Evolutionary conservation across 306 rosid species (phyloP).

Genomic region (Sesbania bispinosa): DNA sequence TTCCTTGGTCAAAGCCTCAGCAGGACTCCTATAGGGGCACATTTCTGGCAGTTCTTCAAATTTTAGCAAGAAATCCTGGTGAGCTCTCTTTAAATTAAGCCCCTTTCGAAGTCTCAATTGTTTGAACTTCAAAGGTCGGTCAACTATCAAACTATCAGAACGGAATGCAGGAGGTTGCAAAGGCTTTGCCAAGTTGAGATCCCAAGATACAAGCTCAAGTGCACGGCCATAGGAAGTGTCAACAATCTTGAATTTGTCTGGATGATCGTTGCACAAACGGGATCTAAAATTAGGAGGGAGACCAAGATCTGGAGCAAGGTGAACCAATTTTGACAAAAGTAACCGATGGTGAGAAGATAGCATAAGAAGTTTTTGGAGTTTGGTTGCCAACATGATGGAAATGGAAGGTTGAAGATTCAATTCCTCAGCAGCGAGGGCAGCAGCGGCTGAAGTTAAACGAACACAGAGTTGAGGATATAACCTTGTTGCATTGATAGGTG

Average conservation of each 20-base stretch:
- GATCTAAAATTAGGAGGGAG: slow-evolving; percentile 81
- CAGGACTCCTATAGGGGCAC: slow-evolving; percentile 63
- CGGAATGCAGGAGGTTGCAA: slow-evolving; percentile 39
- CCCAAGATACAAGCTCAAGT: slow-evolving; percentile 88
- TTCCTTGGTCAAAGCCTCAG: slow-evolving; percentile 41
- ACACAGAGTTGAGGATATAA: slow-evolving; percentile 71
- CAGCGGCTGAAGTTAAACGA: slow-evolving; percentile 88
- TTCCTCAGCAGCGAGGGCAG: slow-evolving; percentile 70
- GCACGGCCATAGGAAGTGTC: slow-evolving; percentile 88
- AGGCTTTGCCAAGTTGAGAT: slow-evolving; percentile 55
- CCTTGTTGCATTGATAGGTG: slow-evolving; percentile 75
- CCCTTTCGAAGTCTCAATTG: slow-evolving; percentile 81
- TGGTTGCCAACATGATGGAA: slow-evolving; percentile 60
- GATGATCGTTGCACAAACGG: slow-evolving; percentile 77
- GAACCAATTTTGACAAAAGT: slow-evolving; percentile 77
- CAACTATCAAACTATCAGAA: slow-evolving; percentile 64
- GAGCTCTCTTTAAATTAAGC: slow-evolving; percentile 70
- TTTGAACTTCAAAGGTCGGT: slow-evolving; percentile 87
- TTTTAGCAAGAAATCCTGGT: slow-evolving; percentile 67
- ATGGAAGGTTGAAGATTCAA: slow-evolving; percentile 43
- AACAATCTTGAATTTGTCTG: slow-evolving; percentile 70
- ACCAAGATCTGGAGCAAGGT: slow-evolving; percentile 90
- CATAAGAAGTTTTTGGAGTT: slow-evolving; percentile 93
- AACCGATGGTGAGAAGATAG: slow-evolving; percentile 67
- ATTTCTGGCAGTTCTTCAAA: slow-evolving; percentile 73